Percentiles rank a stretch among this genome's conserved stretches.
These are phyloP conservation scores for Oehlia diaphana DNA, from an alignment of 192 early-diverging fungal genomes.

Conservation along the genomic window DNA sequence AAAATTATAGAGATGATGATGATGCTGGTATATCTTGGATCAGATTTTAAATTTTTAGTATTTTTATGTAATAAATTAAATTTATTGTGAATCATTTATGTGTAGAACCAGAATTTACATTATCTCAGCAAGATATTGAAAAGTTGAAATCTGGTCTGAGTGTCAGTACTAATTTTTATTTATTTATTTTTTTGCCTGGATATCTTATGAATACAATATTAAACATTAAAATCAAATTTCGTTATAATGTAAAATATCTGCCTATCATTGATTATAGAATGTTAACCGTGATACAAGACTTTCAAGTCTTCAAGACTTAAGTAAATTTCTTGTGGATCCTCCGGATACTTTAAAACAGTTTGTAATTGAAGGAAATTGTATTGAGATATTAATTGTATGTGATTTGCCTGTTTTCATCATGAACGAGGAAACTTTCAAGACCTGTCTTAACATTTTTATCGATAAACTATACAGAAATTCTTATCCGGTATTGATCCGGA, in stretches of 20 bases:
- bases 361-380: conserved; percentile 22
- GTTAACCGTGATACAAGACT: conserved; percentile 3
- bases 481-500: conserved; percentile 48
- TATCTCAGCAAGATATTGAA: conserved; percentile 26
- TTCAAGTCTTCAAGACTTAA: conserved; percentile 22
- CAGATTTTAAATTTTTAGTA: not conserved
- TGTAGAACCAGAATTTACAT: conserved; percentile 25
- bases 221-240: not conserved
- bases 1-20: conserved; percentile 30
- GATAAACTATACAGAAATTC: conserved; percentile 31
- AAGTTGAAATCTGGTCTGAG: conserved; percentile 22
- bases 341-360: conserved; percentile 22
- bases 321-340: conserved; percentile 29
- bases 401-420: not conserved
- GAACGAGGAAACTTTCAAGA: not conserved
- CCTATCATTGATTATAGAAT: conserved; percentile 8
- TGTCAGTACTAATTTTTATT: not conserved
- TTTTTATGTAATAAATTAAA: too few species aligned
- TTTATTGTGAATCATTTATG: not conserved
- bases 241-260: not conserved
- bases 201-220: not conserved
- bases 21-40: conserved; percentile 23
- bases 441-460: not conserved
- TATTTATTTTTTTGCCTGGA: not conserved
- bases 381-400: conserved; percentile 12